A percentile compares a stretch with the other conserved stretches of the same genome.
phyloP scores from a whole-genome alignment of 2,329 filamentous ascomycete species.

The Chaetomium olivaceum region DNA sequence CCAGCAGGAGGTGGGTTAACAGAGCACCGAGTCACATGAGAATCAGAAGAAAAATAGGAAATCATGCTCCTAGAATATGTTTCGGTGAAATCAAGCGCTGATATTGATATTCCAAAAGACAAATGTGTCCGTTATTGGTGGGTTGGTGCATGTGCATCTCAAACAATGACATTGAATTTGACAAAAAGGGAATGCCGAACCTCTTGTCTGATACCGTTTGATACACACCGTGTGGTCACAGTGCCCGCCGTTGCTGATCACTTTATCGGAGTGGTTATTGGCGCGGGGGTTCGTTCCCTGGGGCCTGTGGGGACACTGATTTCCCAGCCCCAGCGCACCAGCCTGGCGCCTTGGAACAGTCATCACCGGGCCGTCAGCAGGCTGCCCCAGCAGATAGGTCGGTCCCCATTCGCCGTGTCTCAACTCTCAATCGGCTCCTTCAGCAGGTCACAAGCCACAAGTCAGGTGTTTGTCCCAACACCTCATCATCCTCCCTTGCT shows the following conservation, averaged over 20 bases:
- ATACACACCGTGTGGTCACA: background rate
- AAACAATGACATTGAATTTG: background rate
- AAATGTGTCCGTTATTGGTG: background rate
- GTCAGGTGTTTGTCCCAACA: conserved; percentile 17
- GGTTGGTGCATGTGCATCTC: background rate
- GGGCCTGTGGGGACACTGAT: background rate
- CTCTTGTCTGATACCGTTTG: background rate
- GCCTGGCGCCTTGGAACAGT: background rate
- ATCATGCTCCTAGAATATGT: background rate
- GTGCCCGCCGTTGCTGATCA: background rate
- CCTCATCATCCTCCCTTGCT: background rate
- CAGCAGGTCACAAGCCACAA: conserved; percentile 18
- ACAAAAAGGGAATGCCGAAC: background rate
- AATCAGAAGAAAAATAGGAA: background rate
- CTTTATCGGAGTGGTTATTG: background rate
- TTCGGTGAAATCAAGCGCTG: background rate
- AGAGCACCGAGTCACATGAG: background rate
- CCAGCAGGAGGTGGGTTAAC: too few species aligned
- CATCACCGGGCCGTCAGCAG: conserved; percentile 6
- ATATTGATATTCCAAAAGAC: background rate
- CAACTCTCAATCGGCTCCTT: background rate
- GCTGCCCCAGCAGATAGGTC: conserved; percentile 9
- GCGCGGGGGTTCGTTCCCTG: background rate
- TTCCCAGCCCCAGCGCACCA: background rate
- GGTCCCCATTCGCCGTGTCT: background rate